These are phyloP conservation scores for Thielaviopsis punctulata DNA, from an alignment of 2,329 filamentous ascomycete species.

Conservation along the genomic window DNA sequence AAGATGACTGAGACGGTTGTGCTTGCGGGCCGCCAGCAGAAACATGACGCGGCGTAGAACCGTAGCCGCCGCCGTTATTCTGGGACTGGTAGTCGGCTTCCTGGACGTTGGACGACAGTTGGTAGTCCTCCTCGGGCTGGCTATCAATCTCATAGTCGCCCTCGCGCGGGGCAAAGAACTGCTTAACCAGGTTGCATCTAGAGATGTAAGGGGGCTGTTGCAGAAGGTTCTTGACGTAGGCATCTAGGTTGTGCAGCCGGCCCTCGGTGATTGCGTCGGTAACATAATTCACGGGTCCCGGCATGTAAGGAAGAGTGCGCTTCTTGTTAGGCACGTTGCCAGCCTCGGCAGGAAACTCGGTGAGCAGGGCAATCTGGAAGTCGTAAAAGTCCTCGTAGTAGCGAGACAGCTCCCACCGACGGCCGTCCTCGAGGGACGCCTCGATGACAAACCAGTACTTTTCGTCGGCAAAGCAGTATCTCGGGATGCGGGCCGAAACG, in stretches of 20 bases:
- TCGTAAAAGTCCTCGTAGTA: conserved; percentile 99
- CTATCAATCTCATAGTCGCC: conserved; percentile 87
- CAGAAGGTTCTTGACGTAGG: conserved; percentile 86
- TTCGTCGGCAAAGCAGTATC: conserved; percentile 90
- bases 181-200: conserved; percentile 65
- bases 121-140: conserved; percentile 59
- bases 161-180: conserved; percentile 78
- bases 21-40: conserved; percentile 20
- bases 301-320: conserved; percentile 89
- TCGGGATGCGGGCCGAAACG: conserved; percentile 66
- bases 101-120: conserved; percentile 45
- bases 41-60: conserved; percentile 28
- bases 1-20: conserved; percentile 38
- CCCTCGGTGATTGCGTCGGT: conserved; percentile 96
- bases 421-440: conserved; percentile 73
- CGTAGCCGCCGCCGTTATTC: conserved; percentile 38
- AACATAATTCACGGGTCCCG: conserved; percentile 89
- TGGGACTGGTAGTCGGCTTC: conserved; percentile 20
- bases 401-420: conserved; percentile 80
- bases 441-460: conserved; percentile 99
- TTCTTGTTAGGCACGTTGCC: conserved; percentile 67
- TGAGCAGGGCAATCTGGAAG: conserved; percentile 88
- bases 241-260: conserved; percentile 78
- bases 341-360: conserved; percentile 80
- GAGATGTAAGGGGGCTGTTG: conserved; percentile 72